phyloP scores from a whole-genome alignment of 495 filamentous ascomycete species.

The Alectoria sarmentosa region DNA sequence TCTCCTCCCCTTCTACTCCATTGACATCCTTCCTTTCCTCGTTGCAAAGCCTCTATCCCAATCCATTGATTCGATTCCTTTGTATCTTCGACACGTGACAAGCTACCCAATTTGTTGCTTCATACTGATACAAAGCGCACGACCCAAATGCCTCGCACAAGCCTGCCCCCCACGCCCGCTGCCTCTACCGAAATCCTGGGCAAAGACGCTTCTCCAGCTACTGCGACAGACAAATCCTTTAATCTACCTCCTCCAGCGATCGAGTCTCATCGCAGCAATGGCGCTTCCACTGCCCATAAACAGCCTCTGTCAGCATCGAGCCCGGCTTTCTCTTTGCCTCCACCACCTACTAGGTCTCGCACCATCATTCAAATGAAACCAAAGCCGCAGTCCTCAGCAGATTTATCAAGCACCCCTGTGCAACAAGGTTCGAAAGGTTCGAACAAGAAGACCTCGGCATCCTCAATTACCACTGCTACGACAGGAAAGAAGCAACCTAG shows the following conservation, averaged over 20 bases:
- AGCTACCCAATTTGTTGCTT: not conserved
- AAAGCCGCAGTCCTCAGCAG: slow-evolving; percentile 33
- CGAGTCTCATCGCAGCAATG: slow-evolving; percentile 30
- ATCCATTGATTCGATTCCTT: not conserved
- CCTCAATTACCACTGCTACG: slow-evolving; percentile 10
- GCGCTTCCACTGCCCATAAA: slow-evolving; percentile 32
- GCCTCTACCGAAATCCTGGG: slow-evolving; percentile 76
- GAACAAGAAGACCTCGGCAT: slow-evolving; percentile 28
- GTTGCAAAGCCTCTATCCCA: not conserved
- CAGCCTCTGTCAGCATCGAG: slow-evolving; percentile 49
- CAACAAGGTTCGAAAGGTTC: slow-evolving; percentile 15
- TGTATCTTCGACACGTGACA: slow-evolving; percentile 3
- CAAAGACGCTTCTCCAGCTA: slow-evolving; percentile 55
- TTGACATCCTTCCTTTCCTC: not conserved
- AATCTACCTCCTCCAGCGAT: slow-evolving; percentile 80
- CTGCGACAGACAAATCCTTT: slow-evolving; percentile 56
- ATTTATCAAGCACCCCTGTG: slow-evolving; percentile 19
- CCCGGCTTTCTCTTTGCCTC: slow-evolving; percentile 70
- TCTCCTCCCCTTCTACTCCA: not conserved
- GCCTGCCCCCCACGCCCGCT: slow-evolving; percentile 73
- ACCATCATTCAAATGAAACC: slow-evolving; percentile 98
- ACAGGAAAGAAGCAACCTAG: slow-evolving; percentile 54
- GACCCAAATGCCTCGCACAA: slow-evolving; percentile 57
- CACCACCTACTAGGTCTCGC: slow-evolving; percentile 82
- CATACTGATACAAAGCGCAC: not conserved